Evolutionary conservation across 768 basidiomycete genomes (phyloP), one percentile per base, ranked within the genome.

Genomic region (Termitomyces sp.): DNA sequence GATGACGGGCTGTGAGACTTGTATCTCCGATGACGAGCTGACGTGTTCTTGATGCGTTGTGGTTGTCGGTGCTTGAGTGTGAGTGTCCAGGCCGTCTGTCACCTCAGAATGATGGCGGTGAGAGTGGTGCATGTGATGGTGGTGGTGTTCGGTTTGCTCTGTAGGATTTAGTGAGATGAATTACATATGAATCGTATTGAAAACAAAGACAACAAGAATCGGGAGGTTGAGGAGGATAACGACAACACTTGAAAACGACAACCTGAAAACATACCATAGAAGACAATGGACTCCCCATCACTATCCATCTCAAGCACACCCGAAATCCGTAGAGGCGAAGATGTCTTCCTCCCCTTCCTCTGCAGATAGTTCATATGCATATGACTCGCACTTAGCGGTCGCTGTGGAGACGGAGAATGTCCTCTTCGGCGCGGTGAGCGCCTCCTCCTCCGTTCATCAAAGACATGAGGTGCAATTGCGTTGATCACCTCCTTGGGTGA

Each of bases 391-490:
- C 41, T 58, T 7, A 44, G 41, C 11, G 53, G 55, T 27, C 48
- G 40, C n/a, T 28, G 23, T 16, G 59, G 60, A 25, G 56, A 61
- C 16, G 60, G 52, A 28, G 63, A 61, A 52, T 57, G 52, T 45
- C 65, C 63, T 54, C 60, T 64, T 45, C 63, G 67, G 34, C 69
- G 49, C 37, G 35, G 25, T 3, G 49, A 51, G 11, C 49, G 66
- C 40, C 69, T 64, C 54, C 66, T 62, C 41, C 69, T 60, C 37
- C 66, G 68, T 45, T 79, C 76, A 50, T 77, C 76, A 53, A 76
- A 73, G 30, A 78, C 71, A 58, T 78, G 76, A 23, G 77, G 77
- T 34, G 76, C 77, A 50, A 78, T 76, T 10, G 74, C 76, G 39
- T 67, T 72, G 56, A 79, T 73, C 32, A 78, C 68, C 53, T 78